phyloP scores from a whole-genome alignment of 1,284 basidiomycete genomes.

The Rugosomyces carneus region DNA sequence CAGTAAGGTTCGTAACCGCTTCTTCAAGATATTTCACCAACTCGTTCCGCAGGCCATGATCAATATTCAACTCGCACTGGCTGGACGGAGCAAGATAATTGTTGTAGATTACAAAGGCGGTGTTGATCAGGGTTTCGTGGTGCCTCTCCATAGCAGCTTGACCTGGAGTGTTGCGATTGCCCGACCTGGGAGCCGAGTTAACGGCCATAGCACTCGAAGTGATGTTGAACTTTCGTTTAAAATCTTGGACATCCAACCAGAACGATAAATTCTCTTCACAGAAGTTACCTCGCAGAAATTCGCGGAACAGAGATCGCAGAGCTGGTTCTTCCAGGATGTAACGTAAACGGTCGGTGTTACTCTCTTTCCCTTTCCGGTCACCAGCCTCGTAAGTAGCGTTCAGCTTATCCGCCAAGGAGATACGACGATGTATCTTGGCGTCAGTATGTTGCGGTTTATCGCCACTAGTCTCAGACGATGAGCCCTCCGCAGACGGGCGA shows the following conservation, averaged over 20 bases:
- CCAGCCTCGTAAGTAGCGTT: conserved; percentile 52
- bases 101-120: conserved; percentile 92
- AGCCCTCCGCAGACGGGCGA: conserved; percentile 39
- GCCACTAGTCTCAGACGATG: conserved; percentile 23
- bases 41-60: conserved; percentile 93
- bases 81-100: conserved; percentile 94
- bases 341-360: conserved; percentile 84
- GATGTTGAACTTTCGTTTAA: conserved; percentile 93
- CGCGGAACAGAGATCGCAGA: conserved; percentile 86
- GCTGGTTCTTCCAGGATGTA: conserved; percentile 94
- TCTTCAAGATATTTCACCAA: conserved; percentile 90
- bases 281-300: conserved; percentile 91
- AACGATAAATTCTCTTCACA: conserved; percentile 98
- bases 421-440: conserved; percentile 60
- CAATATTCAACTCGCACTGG: conserved; percentile 95
- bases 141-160: conserved; percentile 94
- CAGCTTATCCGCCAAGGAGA: conserved; percentile 73
- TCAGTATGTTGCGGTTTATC: not conserved
- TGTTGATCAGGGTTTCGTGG: conserved; percentile 91
- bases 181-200: conserved; percentile 30
- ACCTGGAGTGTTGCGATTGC: conserved; percentile 54
- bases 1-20: conserved; percentile 70
- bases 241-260: conserved; percentile 96
- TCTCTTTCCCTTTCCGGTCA: conserved; percentile 68
- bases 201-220: conserved; percentile 86